Evolutionary conservation across 2,329 filamentous ascomycete species (phyloP).

Genomic region (Penicillium sp.): DNA sequence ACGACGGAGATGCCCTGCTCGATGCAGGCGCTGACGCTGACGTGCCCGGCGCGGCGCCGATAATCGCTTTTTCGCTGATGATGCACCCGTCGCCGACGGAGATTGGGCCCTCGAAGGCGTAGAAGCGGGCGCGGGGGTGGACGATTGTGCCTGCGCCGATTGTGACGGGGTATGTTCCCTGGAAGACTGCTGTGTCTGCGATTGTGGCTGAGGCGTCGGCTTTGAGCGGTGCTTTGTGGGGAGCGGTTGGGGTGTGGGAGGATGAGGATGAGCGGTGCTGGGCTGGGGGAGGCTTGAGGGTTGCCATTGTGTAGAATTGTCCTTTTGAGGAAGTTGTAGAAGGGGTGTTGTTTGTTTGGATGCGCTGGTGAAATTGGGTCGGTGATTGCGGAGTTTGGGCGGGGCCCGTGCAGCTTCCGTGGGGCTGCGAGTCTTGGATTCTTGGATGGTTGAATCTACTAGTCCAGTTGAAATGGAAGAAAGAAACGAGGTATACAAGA

Average conservation of each 20-base stretch:
- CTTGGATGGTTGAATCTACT: not conserved
- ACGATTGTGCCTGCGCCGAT: constrained; percentile 77
- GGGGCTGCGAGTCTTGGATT: not conserved
- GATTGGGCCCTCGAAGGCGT: constrained; percentile 76
- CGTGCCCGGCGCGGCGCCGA: constrained; percentile 51
- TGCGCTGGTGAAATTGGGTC: not conserved
- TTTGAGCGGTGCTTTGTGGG: constrained; percentile 39
- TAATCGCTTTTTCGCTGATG: constrained; percentile 65
- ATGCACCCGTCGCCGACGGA: constrained; percentile 80
- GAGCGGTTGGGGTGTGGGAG: constrained; percentile 26
- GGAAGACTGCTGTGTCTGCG: constrained; percentile 42
- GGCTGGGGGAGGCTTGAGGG: constrained; percentile 33
- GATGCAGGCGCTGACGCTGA: not conserved
- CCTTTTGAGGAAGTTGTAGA: not conserved
- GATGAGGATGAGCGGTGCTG: constrained; percentile 28
- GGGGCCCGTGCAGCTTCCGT: not conserved
- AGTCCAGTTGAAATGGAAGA: not conserved
- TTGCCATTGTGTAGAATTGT: constrained; percentile 16
- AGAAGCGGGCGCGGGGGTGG: constrained; percentile 81
- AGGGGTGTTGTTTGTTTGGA: no score
- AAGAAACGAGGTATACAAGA: not conserved
- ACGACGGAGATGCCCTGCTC: constrained; percentile 7
- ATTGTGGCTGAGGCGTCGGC: constrained; percentile 41
- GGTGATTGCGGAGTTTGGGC: constrained; percentile 19
- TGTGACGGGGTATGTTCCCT: constrained; percentile 74